Conservation (phyloP, 2,329 filamentous ascomycete species). For the Tolypocladium capitatum region DNA sequence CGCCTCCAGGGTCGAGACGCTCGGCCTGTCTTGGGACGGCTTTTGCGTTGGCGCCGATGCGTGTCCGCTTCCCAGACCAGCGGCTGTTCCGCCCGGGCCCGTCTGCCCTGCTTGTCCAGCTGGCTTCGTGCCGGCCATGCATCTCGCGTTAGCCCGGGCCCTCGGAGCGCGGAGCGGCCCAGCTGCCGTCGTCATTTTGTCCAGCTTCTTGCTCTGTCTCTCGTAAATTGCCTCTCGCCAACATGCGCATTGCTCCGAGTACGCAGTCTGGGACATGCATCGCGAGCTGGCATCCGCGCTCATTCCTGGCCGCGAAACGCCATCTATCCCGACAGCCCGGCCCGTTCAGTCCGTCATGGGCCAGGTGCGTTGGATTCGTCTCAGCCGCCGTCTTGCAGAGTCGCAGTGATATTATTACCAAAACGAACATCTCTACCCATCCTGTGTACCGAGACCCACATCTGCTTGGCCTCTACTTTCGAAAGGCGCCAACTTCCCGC, state of each 20-base stretch:
- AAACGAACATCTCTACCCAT: background rate
- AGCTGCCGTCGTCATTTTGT: background rate
- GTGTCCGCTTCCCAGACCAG: background rate
- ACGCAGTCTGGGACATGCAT: too few relatives aligned
- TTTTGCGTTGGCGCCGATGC: background rate
- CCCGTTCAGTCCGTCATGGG: background rate
- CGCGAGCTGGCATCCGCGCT: too few relatives aligned
- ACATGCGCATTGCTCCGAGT: background rate
- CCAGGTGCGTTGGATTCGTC: background rate
- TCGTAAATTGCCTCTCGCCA: background rate
- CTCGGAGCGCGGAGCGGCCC: too few relatives aligned
- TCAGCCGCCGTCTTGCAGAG: background rate
- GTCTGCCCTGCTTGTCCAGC: too few relatives aligned
- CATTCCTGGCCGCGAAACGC: background rate
- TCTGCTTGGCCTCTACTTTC: slow-evolving; percentile 25
- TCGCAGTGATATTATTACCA: too few relatives aligned
- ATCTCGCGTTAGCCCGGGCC: background rate
- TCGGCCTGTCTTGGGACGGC: too few relatives aligned
- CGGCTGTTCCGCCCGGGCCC: background rate
- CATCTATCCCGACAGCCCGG: too few relatives aligned
- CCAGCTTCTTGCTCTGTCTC: background rate
- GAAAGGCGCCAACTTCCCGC: slow-evolving; percentile 45
- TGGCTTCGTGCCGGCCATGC: too few relatives aligned
- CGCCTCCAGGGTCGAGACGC: too few relatives aligned
- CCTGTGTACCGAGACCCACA: too few relatives aligned